Conservation (phyloP, 2,329 filamentous ascomycete genomes). For the Furcasterigmium sp. region DNA sequence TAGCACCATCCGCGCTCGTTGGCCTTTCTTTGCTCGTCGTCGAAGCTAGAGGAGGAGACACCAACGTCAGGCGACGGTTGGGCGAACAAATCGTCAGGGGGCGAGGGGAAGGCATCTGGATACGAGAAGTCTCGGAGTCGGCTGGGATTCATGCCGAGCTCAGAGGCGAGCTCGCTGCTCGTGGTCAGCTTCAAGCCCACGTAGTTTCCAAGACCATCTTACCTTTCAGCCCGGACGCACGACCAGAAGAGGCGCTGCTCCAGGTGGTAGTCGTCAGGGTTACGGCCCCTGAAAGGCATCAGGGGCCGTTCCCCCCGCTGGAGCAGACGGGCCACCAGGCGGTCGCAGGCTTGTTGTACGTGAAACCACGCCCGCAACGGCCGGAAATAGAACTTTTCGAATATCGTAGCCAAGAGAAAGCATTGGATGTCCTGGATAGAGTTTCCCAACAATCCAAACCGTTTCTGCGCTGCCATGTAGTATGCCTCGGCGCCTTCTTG, state of each 20-base stretch:
- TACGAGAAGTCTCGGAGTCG: slow-evolving; percentile 12
- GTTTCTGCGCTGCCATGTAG: slow-evolving; percentile 15
- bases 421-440: slow-evolving; percentile 18
- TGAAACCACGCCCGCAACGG: slow-evolving; percentile 16
- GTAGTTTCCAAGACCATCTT: neutral
- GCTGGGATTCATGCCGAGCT: slow-evolving; percentile 6
- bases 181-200: neutral
- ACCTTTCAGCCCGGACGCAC: slow-evolving; percentile 16
- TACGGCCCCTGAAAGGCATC: neutral
- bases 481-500: slow-evolving; percentile 11
- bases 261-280: slow-evolving; percentile 6
- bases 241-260: slow-evolving; percentile 15
- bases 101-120: slow-evolving; percentile 13
- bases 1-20: slow-evolving; percentile 15
- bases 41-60: slow-evolving; percentile 1
- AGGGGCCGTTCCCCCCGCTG: slow-evolving; percentile 3
- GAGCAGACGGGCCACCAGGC: slow-evolving; percentile 7
- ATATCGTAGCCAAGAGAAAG: slow-evolving; percentile 15
- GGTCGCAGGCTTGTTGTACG: slow-evolving; percentile 13
- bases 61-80: neutral
- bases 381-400: slow-evolving; percentile 15
- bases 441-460: slow-evolving; percentile 15
- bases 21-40: neutral
- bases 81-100: slow-evolving; percentile 5
- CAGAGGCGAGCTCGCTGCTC: slow-evolving; percentile 1